phyloP scores from a whole-genome alignment of 2,329 filamentous ascomycete species.

The Coniochaeta ligniaria region DNA sequence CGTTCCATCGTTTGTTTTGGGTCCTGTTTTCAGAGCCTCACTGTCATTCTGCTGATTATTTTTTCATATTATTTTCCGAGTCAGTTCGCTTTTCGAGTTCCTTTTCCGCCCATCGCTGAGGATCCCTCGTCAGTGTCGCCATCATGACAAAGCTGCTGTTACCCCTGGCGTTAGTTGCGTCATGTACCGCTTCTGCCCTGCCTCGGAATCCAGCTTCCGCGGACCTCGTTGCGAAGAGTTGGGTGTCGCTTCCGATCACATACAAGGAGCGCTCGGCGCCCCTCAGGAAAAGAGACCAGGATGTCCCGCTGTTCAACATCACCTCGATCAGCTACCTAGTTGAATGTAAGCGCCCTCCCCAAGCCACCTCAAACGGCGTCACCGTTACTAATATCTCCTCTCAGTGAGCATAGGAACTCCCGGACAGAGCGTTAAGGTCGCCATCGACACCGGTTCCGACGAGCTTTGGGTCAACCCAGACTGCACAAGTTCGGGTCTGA shows the following conservation, averaged over 20 bases:
- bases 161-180: slow-evolving; percentile 1
- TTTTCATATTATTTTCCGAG: background rate
- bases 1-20: background rate
- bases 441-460: slow-evolving; percentile 2
- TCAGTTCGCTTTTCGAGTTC: background rate
- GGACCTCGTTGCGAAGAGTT: background rate
- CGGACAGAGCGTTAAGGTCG: background rate
- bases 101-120: background rate
- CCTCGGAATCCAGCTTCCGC: background rate
- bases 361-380: background rate
- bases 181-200: background rate
- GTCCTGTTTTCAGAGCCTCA: background rate
- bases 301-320: background rate
- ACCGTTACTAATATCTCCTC: background rate
- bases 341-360: background rate
- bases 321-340: slow-evolving; percentile 1
- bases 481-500: background rate
- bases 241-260: background rate
- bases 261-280: background rate
- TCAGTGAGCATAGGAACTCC: slow-evolving; percentile 1
- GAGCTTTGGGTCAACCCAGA: slow-evolving; percentile 2
- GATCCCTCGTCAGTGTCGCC: background rate
- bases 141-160: background rate
- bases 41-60: background rate
- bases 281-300: background rate